These are phyloP conservation scores for Fusarium sp. DNA, from an alignment of 2,329 filamentous ascomycete species.

Conservation along the genomic window DNA sequence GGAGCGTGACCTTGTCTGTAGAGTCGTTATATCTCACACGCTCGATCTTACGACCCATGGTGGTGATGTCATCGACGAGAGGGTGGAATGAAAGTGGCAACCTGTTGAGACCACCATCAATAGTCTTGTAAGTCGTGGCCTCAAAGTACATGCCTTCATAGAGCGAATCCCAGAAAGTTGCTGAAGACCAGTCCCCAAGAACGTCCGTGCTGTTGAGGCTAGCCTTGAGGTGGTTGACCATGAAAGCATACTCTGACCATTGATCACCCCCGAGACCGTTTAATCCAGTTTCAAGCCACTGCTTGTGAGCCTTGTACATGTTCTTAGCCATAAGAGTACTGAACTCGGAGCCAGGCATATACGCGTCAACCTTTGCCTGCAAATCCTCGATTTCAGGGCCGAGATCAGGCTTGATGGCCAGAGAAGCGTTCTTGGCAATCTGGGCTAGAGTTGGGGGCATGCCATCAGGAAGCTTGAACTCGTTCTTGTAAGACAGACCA, in stretches of 20 bases:
- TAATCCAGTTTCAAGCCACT: slow-evolving; percentile 14
- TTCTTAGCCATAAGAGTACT: slow-evolving; percentile 24
- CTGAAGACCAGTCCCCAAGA: background rate
- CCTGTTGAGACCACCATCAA: slow-evolving; percentile 2
- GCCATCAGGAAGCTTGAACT: slow-evolving; percentile 7
- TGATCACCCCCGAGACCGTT: slow-evolving; percentile 14
- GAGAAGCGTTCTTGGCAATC: background rate
- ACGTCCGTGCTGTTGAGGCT: slow-evolving; percentile 17
- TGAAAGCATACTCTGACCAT: slow-evolving; percentile 12
- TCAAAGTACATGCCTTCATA: slow-evolving; percentile 12
- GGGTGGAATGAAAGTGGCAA: background rate
- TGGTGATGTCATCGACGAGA: slow-evolving; percentile 2
- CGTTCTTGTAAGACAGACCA: slow-evolving; percentile 10
- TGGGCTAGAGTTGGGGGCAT: background rate
- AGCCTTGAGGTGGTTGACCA: slow-evolving; percentile 20
- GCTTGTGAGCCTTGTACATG: slow-evolving; percentile 23
- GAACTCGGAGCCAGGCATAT: background rate
- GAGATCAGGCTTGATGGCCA: fast-evolving
- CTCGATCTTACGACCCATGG: slow-evolving; percentile 14
- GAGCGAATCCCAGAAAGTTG: background rate
- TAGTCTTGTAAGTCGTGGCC: slow-evolving; percentile 9
- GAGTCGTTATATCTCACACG: background rate
- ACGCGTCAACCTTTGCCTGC: background rate
- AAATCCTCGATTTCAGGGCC: background rate
- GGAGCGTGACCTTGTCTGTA: background rate